These are phyloP conservation scores for Apiospora phragmitis DNA, from an alignment of 2,329 filamentous ascomycete genomes.

Conservation along the genomic window DNA sequence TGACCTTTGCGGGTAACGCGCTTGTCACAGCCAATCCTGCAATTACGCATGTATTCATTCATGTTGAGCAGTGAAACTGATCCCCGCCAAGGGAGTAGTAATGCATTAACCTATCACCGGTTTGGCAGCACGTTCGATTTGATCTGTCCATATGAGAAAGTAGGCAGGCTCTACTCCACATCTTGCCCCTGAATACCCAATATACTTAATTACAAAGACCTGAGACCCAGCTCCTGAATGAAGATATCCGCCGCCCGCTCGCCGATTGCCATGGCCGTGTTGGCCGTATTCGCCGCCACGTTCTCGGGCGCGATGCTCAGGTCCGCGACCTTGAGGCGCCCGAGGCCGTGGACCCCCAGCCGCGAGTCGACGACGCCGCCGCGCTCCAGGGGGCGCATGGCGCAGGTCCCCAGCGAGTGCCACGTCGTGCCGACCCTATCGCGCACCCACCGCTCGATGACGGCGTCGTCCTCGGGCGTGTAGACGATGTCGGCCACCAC, in stretches of 20 bases:
- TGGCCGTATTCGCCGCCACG: conserved; percentile 44
- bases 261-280: conserved; percentile 45
- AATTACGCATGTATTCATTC: too few species aligned
- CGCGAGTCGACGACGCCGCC: conserved; percentile 50
- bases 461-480: conserved; percentile 41
- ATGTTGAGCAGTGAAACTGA: too few species aligned
- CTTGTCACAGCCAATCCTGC: too few species aligned
- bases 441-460: conserved; percentile 40
- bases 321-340: conserved; percentile 37
- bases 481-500: conserved; percentile 46
- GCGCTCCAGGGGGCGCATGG: conserved; percentile 50
- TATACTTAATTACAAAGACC: not conserved
- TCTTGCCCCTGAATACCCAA: not conserved
- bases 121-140: too few species aligned
- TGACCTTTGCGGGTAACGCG: too few species aligned
- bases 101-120: too few species aligned
- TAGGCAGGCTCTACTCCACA: too few species aligned
- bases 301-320: conserved; percentile 31
- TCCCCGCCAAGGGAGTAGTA: too few species aligned
- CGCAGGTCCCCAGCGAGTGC: conserved; percentile 44
- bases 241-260: conserved; percentile 44
- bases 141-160: too few species aligned
- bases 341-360: conserved; percentile 41
- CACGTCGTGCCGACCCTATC: conserved; percentile 35
- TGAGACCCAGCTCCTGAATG: conserved; percentile 30